These are phyloP conservation scores for Aspergillus phoenicis DNA, from an alignment of 2,329 filamentous ascomycete species.

Conservation along the genomic window DNA sequence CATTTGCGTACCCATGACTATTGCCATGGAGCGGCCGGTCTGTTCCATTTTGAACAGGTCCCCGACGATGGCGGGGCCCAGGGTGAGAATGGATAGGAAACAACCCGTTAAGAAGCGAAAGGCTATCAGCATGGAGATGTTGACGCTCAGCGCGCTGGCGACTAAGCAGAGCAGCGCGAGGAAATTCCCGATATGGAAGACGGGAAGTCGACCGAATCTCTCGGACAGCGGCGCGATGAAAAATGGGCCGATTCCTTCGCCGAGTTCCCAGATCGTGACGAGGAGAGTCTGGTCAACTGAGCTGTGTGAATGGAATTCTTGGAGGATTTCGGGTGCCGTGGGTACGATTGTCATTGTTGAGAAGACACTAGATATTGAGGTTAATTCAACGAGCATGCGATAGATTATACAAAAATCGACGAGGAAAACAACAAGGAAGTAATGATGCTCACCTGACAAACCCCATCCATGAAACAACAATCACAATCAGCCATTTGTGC, in stretches of 20 bases:
- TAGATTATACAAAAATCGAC: too few species aligned
- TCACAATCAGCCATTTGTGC: conserved; percentile 24
- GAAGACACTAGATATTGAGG: neutral
- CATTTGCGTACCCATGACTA: neutral
- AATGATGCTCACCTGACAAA: conserved; percentile 10
- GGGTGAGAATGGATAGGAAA: neutral
- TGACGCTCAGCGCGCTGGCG: conserved; percentile 25
- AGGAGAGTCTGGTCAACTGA: conserved; percentile 36
- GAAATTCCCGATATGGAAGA: conserved; percentile 45
- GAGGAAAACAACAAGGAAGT: too few species aligned
- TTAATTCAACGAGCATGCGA: neutral
- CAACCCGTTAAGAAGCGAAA: neutral
- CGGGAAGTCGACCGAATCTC: conserved; percentile 43
- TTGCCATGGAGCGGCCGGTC: neutral
- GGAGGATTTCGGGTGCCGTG: neutral
- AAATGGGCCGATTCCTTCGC: conserved; percentile 51
- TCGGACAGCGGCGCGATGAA: conserved; percentile 51
- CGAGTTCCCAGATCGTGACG: conserved; percentile 54
- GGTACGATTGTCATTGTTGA: neutral
- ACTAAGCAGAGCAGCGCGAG: conserved; percentile 44
- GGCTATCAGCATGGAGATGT: neutral
- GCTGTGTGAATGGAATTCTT: conserved; percentile 13
- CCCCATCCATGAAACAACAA: conserved; percentile 16
- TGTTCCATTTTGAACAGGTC: neutral
- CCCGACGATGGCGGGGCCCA: neutral